phyloP scores from a whole-genome alignment of 192 early-diverging fungal species.

The Radiomyces spectabilis region DNA sequence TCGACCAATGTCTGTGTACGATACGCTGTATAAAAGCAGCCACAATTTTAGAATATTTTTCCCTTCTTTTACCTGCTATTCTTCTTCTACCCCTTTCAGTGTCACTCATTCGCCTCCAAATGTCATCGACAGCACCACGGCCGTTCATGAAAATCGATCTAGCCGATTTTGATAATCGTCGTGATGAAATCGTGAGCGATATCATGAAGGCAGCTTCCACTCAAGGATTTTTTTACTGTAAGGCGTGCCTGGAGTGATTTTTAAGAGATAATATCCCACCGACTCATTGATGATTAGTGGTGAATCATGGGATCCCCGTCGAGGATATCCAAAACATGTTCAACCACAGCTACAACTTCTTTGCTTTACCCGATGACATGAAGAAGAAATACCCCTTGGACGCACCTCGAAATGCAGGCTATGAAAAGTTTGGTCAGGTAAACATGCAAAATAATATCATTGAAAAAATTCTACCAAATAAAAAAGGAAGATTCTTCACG shows the following conservation, averaged over 20 bases:
- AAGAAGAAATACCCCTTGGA: slow-evolving; percentile 21
- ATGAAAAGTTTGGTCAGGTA: slow-evolving; percentile 21
- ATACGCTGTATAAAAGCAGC: no score
- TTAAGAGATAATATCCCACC: background rate
- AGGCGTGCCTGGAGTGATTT: background rate
- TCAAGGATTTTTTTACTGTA: slow-evolving; percentile 28
- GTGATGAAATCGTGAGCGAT: slow-evolving; percentile 11
- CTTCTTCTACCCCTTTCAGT: no score
- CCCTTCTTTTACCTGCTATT: no score
- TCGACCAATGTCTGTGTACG: no score
- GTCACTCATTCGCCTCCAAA: no score
- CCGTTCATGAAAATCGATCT: slow-evolving; percentile 21
- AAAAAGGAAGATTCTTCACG: no score
- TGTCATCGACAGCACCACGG: no score
- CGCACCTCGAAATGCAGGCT: slow-evolving; percentile 19
- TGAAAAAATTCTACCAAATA: background rate
- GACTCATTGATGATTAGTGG: no score
- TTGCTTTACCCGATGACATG: slow-evolving; percentile 15
- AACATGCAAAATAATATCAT: background rate
- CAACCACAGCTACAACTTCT: slow-evolving; percentile 9
- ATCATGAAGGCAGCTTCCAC: slow-evolving; percentile 15
- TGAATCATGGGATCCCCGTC: slow-evolving; percentile 15
- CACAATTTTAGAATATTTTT: no score
- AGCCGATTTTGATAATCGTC: slow-evolving; percentile 16
- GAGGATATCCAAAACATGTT: slow-evolving; percentile 13